Percentiles rank a stretch among this genome's conserved stretches.
phyloP scores from a whole-genome alignment of 2,329 filamentous ascomycete species.

The Zalaria sp. region DNA sequence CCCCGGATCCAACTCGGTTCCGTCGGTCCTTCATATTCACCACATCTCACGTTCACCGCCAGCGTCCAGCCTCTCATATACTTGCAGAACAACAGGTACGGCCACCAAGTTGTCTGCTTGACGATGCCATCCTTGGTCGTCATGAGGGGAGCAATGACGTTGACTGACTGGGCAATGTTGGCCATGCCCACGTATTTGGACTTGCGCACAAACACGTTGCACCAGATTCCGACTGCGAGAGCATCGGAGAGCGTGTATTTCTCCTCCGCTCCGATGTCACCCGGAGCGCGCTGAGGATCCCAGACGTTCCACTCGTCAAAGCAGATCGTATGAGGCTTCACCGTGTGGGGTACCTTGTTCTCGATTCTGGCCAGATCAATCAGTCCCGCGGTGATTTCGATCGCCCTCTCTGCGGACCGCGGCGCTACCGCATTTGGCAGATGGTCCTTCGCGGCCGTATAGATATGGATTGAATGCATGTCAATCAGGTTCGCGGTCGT shows the following conservation, averaged over 20 bases:
- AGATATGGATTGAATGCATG: slow-evolving; percentile 72
- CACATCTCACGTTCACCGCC: slow-evolving; percentile 48
- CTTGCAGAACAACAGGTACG: slow-evolving; percentile 51
- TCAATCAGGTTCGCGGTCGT: slow-evolving; percentile 44
- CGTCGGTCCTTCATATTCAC: slow-evolving; percentile 53
- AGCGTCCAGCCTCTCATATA: slow-evolving; percentile 64
- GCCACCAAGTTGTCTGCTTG: slow-evolving; percentile 66
- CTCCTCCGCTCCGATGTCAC: slow-evolving; percentile 59
- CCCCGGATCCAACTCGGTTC: slow-evolving; percentile 50
- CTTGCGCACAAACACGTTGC: slow-evolving; percentile 66
- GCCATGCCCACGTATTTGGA: slow-evolving; percentile 60
- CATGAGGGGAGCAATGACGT: slow-evolving; percentile 67
- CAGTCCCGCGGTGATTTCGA: slow-evolving; percentile 52
- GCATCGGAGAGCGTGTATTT: slow-evolving; percentile 61
- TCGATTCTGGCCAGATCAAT: slow-evolving; percentile 64
- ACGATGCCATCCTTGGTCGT: slow-evolving; percentile 49
- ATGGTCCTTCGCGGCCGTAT: slow-evolving; percentile 45
- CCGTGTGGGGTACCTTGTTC: slow-evolving; percentile 43
- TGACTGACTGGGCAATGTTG: slow-evolving; percentile 64
- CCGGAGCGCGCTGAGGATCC: slow-evolving; percentile 58
- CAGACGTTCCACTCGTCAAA: slow-evolving; percentile 82
- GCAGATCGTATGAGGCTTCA: slow-evolving; percentile 57
- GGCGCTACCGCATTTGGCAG: slow-evolving; percentile 48
- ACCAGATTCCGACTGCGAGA: slow-evolving; percentile 58
- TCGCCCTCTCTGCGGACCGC: slow-evolving; percentile 56